Percentiles rank a stretch among this genome's conserved stretches.
phyloP scores from a whole-genome alignment of 768 basidiomycete species.

The Rhizopogon roseolus region DNA sequence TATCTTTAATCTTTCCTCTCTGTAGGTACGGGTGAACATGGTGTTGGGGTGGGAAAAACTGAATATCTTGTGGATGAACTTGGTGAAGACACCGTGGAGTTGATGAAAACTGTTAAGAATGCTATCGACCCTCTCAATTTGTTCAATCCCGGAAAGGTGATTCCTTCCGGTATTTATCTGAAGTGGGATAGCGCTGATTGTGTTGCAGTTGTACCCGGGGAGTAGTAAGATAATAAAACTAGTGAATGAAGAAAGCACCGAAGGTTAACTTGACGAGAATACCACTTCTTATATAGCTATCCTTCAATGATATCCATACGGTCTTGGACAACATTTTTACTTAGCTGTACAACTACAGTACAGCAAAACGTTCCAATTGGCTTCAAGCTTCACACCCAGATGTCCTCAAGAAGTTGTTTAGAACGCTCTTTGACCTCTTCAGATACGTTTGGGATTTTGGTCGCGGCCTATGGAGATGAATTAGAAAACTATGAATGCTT shows the following conservation, averaged over 20 bases:
- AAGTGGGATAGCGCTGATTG: background rate
- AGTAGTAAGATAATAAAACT: background rate
- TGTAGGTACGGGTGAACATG: constrained; percentile 81
- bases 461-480: constrained; percentile 7
- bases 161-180: background rate
- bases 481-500: background rate
- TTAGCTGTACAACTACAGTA: too few relatives aligned
- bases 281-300: background rate
- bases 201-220: background rate
- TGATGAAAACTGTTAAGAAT: constrained; percentile 84
- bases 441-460: constrained; percentile 19
- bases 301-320: too few relatives aligned
- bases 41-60: constrained; percentile 83
- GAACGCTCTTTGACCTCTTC: constrained; percentile 14
- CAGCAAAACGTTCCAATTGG: background rate
- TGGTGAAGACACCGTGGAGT: constrained; percentile 71
- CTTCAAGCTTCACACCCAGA: background rate
- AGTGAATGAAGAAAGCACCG: background rate
- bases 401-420: constrained; percentile 8
- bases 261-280: background rate
- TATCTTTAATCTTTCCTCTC: background rate
- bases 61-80: constrained; percentile 82
- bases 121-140: constrained; percentile 77
- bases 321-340: too few relatives aligned
- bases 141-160: constrained; percentile 80